Evolutionary conservation across 768 basidiomycete species (phyloP).

Genomic region (Kwoniella shandongensis): DNA sequence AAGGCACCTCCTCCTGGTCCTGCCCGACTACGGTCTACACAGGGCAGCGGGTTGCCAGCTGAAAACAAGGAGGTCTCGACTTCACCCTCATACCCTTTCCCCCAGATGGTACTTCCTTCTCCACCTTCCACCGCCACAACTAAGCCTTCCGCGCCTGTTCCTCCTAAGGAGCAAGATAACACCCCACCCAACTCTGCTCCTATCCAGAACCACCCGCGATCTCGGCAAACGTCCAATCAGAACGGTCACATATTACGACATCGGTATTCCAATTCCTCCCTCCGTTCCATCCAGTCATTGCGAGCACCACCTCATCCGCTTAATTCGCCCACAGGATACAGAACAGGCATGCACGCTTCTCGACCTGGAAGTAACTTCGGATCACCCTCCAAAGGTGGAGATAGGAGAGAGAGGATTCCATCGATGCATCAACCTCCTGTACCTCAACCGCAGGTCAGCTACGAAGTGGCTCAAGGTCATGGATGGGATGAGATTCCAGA

Average conservation of each 20-base stretch:
- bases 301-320: constrained; percentile 48
- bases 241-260: constrained; percentile 28
- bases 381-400: constrained; percentile 26
- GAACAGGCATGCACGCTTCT: constrained; percentile 23
- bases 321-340: constrained; percentile 42
- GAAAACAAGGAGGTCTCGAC: constrained; percentile 3
- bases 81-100: constrained; percentile 41
- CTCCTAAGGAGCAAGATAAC: neutral
- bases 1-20: neutral
- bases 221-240: constrained; percentile 22
- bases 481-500: constrained; percentile 35
- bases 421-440: constrained; percentile 43
- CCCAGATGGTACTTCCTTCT: constrained; percentile 10
- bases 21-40: constrained; percentile 21
- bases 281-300: constrained; percentile 46
- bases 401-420: constrained; percentile 23
- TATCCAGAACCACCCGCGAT: constrained; percentile 8
- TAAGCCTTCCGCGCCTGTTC: too few species aligned
- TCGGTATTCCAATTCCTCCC: constrained; percentile 41
- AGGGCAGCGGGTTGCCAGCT: constrained; percentile 25
- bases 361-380: constrained; percentile 28
- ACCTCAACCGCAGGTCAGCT: constrained; percentile 37
- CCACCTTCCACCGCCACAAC: neutral
- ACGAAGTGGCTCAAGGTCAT: constrained; percentile 30
- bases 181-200: neutral